These are phyloP conservation scores for Deinandra increscens DNA, from an alignment of 129 eudicot genomes.

Conservation along the genomic window DNA sequence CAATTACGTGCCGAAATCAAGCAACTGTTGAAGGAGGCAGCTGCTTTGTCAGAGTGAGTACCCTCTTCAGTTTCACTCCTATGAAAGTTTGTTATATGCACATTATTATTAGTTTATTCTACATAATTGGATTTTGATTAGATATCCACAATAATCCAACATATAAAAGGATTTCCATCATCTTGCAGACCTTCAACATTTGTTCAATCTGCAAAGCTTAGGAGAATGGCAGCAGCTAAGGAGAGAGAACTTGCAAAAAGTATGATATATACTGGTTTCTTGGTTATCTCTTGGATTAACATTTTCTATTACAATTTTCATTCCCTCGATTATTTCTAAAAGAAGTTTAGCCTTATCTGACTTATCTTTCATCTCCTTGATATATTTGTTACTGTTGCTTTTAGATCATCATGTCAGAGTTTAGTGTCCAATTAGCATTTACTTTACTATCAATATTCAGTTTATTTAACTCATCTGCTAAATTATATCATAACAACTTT, in stretches of 20 bases:
- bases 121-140: constrained; percentile 4
- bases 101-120: neutral
- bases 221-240: constrained; percentile 90
- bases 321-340: neutral
- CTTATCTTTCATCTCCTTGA: neutral
- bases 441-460: neutral
- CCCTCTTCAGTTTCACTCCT: constrained; percentile 12
- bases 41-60: constrained; percentile 68
- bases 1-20: constrained; percentile 69
- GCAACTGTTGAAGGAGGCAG: constrained; percentile 70
- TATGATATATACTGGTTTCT: constrained; percentile 36
- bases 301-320: constrained; percentile 7
- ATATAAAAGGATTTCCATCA: constrained; percentile 10
- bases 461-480: constrained; percentile 1
- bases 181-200: constrained; percentile 88
- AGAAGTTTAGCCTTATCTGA: neutral
- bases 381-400: constrained; percentile 3
- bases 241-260: constrained; percentile 94
- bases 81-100: neutral
- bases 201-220: constrained; percentile 97
- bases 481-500: constrained; percentile 9
- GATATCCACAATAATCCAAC: constrained; percentile 8
- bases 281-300: constrained; percentile 2
- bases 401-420: neutral
- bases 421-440: neutral